A percentile compares a stretch with the other conserved stretches of the same genome.
Evolutionary conservation across 2,329 filamentous ascomycete genomes (phyloP).

Genomic region (Didymella arachidicola): DNA sequence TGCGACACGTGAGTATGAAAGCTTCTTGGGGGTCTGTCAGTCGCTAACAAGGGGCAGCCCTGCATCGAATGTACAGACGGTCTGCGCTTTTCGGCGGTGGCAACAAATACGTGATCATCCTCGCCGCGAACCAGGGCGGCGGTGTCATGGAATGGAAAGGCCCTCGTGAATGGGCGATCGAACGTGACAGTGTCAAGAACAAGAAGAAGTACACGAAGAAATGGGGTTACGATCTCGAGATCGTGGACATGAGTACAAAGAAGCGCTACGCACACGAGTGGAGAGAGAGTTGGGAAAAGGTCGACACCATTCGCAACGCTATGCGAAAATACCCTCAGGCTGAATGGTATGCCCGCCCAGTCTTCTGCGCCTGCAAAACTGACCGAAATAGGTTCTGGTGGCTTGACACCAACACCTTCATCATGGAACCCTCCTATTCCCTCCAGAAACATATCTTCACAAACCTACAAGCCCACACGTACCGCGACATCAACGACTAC

Average conservation of each 20-base stretch:
- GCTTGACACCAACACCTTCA: constrained; percentile 95
- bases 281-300: constrained; percentile 99
- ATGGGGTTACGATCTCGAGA: constrained; percentile 96
- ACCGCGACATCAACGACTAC: constrained; percentile 95
- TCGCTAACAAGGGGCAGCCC: constrained; percentile 54
- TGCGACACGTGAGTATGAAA: constrained; percentile 70
- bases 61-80: constrained; percentile 71
- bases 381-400: constrained; percentile 88
- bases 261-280: constrained; percentile 99
- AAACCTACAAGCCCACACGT: constrained; percentile 74
- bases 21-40: not conserved
- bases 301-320: constrained; percentile 86
- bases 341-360: constrained; percentile 75
- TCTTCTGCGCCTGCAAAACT: constrained; percentile 24
- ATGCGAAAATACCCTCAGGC: constrained; percentile 94
- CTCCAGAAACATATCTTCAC: constrained; percentile 92
- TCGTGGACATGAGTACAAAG: constrained; percentile 98
- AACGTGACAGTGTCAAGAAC: constrained; percentile 93
- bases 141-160: constrained; percentile 99
- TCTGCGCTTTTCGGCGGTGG: constrained; percentile 80
- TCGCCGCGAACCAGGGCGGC: constrained; percentile 92
- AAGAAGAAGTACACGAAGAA: constrained; percentile 85
- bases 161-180: constrained; percentile 95
- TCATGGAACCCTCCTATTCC: constrained; percentile 95
- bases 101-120: constrained; percentile 89